phyloP scores from a whole-genome alignment of 2,329 filamentous ascomycete genomes.

The Orbilia brochopaga region DNA sequence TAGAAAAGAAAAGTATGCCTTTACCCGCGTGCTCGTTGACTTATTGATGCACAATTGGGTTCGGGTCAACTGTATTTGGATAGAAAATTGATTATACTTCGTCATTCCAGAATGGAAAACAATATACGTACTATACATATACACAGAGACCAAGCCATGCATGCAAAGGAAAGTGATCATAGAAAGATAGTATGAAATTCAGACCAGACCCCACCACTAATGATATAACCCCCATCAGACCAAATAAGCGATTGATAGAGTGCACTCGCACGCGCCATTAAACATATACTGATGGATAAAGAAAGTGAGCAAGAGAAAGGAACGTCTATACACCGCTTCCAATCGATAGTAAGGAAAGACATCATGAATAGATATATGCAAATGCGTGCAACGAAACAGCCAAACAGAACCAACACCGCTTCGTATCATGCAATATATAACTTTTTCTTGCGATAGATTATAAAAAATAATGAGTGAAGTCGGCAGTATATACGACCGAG shows the following conservation, averaged over 20 bases:
- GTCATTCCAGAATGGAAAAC: no score
- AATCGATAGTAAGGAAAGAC: constrained; percentile 10
- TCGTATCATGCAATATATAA: neutral
- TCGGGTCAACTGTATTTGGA: no score
- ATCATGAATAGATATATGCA: constrained; percentile 17
- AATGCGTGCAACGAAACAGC: no score
- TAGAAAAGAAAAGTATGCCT: no score
- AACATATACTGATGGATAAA: constrained; percentile 9
- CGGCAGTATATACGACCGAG: neutral
- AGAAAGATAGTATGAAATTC: no score
- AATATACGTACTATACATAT: neutral
- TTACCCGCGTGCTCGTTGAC: no score
- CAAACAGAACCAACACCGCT: constrained; percentile 4
- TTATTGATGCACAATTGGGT: no score
- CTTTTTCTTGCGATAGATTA: neutral
- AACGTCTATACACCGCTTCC: neutral
- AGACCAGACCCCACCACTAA: neutral
- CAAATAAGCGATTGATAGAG: neutral
- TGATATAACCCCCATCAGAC: neutral
- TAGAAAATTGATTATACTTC: no score
- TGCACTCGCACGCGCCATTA: neutral
- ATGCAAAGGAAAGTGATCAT: neutral
- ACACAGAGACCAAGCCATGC: neutral
- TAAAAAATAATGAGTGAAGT: neutral
- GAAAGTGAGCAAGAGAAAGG: neutral